Conservation (phyloP, 352 stramenopile species). For the Globisporangium abappressorium region DNA sequence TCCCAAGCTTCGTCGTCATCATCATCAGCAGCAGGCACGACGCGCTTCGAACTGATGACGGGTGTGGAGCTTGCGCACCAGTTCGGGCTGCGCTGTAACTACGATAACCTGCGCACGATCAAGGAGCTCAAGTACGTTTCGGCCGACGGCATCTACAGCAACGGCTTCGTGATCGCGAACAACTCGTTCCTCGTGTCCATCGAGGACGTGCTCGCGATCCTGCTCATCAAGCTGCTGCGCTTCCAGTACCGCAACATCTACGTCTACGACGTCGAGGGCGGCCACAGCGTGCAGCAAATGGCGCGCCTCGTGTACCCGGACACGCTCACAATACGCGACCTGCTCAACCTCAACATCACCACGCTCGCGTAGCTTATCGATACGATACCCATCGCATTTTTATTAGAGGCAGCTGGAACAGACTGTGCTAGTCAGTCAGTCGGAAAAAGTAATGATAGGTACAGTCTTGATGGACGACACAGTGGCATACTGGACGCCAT, state of each 20-base stretch:
- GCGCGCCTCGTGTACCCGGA: conserved; percentile 5
- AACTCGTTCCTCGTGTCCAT: conserved; percentile 9
- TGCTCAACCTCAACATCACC: conserved; percentile 13
- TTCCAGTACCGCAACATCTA: conserved; percentile 9
- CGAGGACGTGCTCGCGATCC: conserved; percentile 11
- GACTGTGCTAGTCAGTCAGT: not conserved
- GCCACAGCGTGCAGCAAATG: conserved; percentile 11
- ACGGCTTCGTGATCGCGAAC: conserved; percentile 12
- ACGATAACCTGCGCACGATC: conserved; percentile 11
- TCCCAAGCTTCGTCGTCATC: not conserved
- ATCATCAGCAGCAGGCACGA: not conserved
- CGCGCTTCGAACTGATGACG: conserved; percentile 6
- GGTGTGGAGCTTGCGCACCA: conserved; percentile 5
- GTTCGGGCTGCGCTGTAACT: conserved; percentile 5
- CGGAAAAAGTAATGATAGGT: not conserved
- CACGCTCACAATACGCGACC: not conserved
- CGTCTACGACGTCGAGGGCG: conserved; percentile 10
- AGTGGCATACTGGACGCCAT: not conserved
- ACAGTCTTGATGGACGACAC: not conserved
- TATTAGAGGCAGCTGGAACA: not conserved
- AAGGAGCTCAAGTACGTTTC: conserved; percentile 5
- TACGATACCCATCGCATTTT: not conserved
- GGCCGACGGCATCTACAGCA: conserved; percentile 7
- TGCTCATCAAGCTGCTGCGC: conserved; percentile 13
- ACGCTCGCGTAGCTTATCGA: not conserved